Base-by-base conservation (phyloP, 2,329 filamentous ascomycete species). In the Daldinia eschscholtzii region DNA sequence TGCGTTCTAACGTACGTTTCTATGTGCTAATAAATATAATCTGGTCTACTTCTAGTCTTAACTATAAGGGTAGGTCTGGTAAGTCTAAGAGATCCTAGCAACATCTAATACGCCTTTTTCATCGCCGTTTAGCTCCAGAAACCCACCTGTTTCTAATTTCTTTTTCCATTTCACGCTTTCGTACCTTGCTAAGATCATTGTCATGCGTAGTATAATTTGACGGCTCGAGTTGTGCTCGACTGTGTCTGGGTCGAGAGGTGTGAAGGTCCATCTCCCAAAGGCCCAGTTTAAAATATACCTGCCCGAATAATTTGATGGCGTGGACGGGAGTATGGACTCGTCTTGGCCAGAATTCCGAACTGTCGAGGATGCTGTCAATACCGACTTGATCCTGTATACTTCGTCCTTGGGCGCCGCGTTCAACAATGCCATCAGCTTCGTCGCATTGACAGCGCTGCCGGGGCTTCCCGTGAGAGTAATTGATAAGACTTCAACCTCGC, bases 281-380 rank as follows among this genome's bases (percentile, higher is more conserved):
- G 96, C 96, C 96, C 96, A 99, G 79, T 99, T 99, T 67, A 99
- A 86, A 50, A 99, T 97, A 78, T 96, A 98, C 62, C 92, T 85
- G 2, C 76, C 78, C 7, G 76, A 62, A 5, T 72, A 59, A 28
- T 74, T 67, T 1, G 78, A 58, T n/a, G 78, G 71, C 3, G 76
- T 33, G 13, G 41, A 71, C 2, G 80, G 74, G 55, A 76, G 75
- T 4, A 79, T n/a, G n/a, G 55, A 72, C 35, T 80, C 75, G 42
- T 86, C 83, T 26, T 84, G 82, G 62, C 88, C 86, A 0, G 88
- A 89, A 74, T 84, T 84, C 18, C 73, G 72, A 7, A 88, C 83
- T 0, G 64, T 68, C 0, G 82, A 78, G 0, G 84, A 81, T 2
- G 86, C 82, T 1, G 84, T 84, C 12, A 88, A 75, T 9, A 89